A percentile compares a stretch with the other conserved stretches of the same genome.
Conservation (phyloP, 768 basidiomycete species). For the Rhizopogon vinicolor region DNA sequence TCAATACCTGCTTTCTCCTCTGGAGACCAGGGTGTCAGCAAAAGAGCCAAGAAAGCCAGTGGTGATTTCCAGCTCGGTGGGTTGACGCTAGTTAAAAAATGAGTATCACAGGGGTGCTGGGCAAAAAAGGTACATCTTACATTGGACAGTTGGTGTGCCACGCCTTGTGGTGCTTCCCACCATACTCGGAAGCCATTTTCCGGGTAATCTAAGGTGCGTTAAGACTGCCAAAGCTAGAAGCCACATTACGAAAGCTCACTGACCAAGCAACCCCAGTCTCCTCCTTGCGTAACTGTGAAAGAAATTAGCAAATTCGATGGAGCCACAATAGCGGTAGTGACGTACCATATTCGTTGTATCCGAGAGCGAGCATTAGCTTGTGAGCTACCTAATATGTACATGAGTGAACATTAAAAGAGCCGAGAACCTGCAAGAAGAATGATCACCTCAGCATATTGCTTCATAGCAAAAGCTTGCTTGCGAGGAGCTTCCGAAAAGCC, state of each 20-base stretch:
- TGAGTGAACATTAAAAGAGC: slow-evolving; percentile 3
- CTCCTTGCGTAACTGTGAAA: slow-evolving; percentile 39
- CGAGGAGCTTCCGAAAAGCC: slow-evolving; percentile 57
- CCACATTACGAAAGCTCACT: slow-evolving; percentile 4
- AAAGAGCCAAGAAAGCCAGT: slow-evolving; percentile 19
- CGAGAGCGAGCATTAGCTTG: slow-evolving; percentile 44
- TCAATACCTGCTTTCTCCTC: background rate
- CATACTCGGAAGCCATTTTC: slow-evolving; percentile 29
- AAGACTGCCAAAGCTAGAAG: background rate
- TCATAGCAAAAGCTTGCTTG: slow-evolving; percentile 42
- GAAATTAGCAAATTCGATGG: background rate
- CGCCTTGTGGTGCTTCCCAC: slow-evolving; percentile 40
- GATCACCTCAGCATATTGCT: slow-evolving; percentile 53
- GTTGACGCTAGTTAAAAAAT: slow-evolving; percentile 10
- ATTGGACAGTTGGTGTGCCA: slow-evolving; percentile 46
- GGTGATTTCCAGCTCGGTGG: slow-evolving; percentile 23
- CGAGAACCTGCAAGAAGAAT: no score
- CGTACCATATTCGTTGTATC: slow-evolving; percentile 7
- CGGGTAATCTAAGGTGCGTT: slow-evolving; percentile 26
- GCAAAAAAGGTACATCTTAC: slow-evolving; percentile 24
- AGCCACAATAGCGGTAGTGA: background rate
- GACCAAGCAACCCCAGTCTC: slow-evolving; percentile 42
- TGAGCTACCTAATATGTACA: slow-evolving; percentile 31
- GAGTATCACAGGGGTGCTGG: no score
- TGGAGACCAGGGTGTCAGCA: slow-evolving; percentile 20